These are phyloP conservation scores for Aquilaria agallochum DNA, from an alignment of 441 rosid species.

Conservation along the genomic window DNA sequence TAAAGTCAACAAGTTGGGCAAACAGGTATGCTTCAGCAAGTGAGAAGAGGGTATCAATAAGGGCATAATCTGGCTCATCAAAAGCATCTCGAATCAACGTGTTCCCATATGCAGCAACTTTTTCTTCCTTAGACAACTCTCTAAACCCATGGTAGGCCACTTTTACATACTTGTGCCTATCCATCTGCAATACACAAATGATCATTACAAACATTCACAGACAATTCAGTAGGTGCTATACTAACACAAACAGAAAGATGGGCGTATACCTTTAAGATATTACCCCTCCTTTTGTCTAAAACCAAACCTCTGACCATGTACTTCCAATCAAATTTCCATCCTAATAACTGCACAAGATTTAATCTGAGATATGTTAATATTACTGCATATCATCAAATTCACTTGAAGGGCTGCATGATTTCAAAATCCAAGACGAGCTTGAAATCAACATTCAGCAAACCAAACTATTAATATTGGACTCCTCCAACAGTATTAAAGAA, in stretches of 20 bases:
- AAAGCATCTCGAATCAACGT: slow-evolving; percentile 86
- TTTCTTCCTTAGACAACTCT: slow-evolving; percentile 91
- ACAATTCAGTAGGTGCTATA: slow-evolving; percentile 6
- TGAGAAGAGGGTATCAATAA: slow-evolving; percentile 93
- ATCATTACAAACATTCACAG: slow-evolving; percentile 11
- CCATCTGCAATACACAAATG: slow-evolving; percentile 62
- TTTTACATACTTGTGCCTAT: slow-evolving; percentile 95
- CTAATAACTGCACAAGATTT: slow-evolving; percentile 50
- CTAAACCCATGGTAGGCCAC: slow-evolving; percentile 98
- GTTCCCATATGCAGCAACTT: slow-evolving; percentile 81
- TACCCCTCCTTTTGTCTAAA: slow-evolving; percentile 96
- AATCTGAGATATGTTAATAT: slow-evolving; percentile 7
- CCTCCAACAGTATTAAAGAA: not conserved
- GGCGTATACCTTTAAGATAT: slow-evolving; percentile 76
- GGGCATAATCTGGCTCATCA: slow-evolving; percentile 96
- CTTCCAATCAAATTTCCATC: slow-evolving; percentile 88
- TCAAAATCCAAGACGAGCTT: no score
- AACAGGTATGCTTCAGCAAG: slow-evolving; percentile 94
- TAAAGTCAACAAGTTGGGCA: slow-evolving; percentile 94
- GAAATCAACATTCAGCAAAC: no score
- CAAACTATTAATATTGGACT: not conserved
- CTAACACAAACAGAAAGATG: not conserved
- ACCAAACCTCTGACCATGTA: slow-evolving; percentile 99
- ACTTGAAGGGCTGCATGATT: no score
- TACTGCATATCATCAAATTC: not conserved